A percentile compares a stretch with the other conserved stretches of the same genome.
phyloP scores from a whole-genome alignment of 2,329 filamentous ascomycete species.

The Clarireedia hainanense region DNA sequence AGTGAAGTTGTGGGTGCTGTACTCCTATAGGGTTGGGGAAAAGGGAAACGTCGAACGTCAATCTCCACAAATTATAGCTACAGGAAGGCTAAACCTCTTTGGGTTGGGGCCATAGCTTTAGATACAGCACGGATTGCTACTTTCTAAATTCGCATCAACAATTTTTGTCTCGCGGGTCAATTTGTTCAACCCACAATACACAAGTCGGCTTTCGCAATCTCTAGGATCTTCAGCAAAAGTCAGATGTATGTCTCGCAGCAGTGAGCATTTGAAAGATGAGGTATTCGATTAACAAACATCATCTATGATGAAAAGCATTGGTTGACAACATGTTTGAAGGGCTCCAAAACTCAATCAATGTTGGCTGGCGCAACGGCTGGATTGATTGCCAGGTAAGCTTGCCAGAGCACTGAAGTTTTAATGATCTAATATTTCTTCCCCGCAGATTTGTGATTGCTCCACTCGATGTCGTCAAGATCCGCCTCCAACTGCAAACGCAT shows the following conservation, averaged over 20 bases:
- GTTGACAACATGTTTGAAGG: conserved; percentile 34
- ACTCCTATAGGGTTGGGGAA: no score
- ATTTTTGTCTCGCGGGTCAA: no score
- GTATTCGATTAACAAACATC: not conserved
- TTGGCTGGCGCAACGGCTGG: conserved; percentile 66
- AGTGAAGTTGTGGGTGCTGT: no score
- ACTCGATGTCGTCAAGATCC: conserved; percentile 96
- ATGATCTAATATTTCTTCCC: conserved; percentile 8
- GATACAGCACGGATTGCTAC: not conserved
- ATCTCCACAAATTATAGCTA: not conserved
- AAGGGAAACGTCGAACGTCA: no score
- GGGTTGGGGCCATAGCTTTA: not conserved
- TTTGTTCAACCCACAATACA: not conserved
- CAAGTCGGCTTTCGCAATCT: not conserved
- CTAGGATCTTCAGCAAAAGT: not conserved
- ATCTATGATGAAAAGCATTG: not conserved
- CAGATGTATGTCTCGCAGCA: conserved; percentile 17
- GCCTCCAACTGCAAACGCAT: conserved; percentile 86
- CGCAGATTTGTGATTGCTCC: conserved; percentile 83
- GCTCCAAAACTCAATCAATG: conserved; percentile 58
- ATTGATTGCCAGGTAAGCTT: conserved; percentile 67
- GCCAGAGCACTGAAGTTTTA: not conserved
- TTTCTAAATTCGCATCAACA: not conserved
- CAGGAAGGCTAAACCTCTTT: not conserved
- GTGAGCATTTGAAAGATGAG: conserved; percentile 31